Evolutionary conservation across 345 rosid genomes (phyloP), one percentile per base, ranked within the genome.

Genomic region (Salix brachista): DNA sequence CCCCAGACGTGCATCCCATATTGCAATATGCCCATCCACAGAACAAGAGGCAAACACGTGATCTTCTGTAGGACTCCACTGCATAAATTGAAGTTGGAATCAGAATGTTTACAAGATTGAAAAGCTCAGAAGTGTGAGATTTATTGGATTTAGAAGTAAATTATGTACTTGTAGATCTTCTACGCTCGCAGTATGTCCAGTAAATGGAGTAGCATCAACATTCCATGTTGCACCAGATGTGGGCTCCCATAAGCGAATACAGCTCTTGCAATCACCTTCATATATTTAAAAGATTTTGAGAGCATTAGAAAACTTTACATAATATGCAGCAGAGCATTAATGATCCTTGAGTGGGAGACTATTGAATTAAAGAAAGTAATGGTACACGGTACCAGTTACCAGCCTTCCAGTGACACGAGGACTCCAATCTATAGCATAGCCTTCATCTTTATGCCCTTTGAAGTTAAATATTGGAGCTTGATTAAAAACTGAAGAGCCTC

Each of bases 61-160:
- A 26, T 87, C 89, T 85, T 96, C 97, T 2, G 90, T 85, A 65
- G 98, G 97, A 79, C 99, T 94, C 99, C 99, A 96, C 98, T 96
- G 92, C 80, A 90, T 30, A 5, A 62, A 75, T 56, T 75, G 69
- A 75, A 78, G 48, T 64, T 26, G 54, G 28, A 75, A 69, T 30
- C 71, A 73, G n/a, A 72, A 69, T 28, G 41, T 28, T 68, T 70
- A 62, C 8, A 54, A 69, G 64, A 78, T 30, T 28, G 36, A 78
- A 64, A 39, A 11, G 42, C 36, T 44, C 36, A 37, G 34, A 62
- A 71, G 21, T 75, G n/a, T 26, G 26, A 18, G 61, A 48, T 28
- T 18, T 66, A 42, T 34, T 65, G 58, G 50, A 77, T 52, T 70
- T 34, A 46, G 44, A 75, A n/a, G 39, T 18, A 12, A 37, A 64